A percentile compares a stretch with the other conserved stretches of the same genome.
Evolutionary conservation across 305 asterid genomes (phyloP).

Genomic region (Rubia peregrina): DNA sequence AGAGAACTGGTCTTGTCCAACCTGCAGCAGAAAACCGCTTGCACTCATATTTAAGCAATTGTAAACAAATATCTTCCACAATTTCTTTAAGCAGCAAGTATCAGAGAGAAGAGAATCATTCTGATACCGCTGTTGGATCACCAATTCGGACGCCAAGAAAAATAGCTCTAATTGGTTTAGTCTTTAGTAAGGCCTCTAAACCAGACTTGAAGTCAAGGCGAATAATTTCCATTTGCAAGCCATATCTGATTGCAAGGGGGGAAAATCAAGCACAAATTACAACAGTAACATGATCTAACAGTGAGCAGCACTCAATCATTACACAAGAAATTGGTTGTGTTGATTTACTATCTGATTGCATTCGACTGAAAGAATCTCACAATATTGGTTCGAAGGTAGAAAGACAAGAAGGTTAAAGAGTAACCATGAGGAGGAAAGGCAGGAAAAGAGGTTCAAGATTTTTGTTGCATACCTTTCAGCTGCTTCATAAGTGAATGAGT

Average conservation of each 20-base stretch:
- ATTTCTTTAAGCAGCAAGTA: not conserved
- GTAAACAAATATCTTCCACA: not conserved
- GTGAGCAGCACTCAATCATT: not conserved
- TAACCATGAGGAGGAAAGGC: constrained; percentile 14
- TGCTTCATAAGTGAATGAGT: constrained; percentile 77
- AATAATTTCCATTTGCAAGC: constrained; percentile 65
- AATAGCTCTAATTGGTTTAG: constrained; percentile 73
- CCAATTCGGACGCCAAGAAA: constrained; percentile 93
- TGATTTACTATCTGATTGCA: not conserved
- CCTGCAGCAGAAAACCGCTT: constrained; percentile 36
- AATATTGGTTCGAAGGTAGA: too few species aligned
- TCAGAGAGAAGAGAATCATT: constrained; percentile 3
- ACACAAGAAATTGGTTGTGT: not conserved
- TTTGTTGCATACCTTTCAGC: constrained; percentile 28
- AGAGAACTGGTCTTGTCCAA: constrained; percentile 92
- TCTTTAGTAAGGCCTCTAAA: constrained; percentile 60
- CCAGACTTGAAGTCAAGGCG: constrained; percentile 82
- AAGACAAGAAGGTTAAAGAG: not conserved
- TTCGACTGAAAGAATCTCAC: not conserved
- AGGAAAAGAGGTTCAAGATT: not conserved
- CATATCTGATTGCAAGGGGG: constrained; percentile 39
- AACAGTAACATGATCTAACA: not conserved
- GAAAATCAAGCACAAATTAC: constrained; percentile 11
- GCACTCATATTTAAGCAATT: constrained; percentile 1
- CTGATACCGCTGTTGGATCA: constrained; percentile 84